phyloP scores from a whole-genome alignment of 2,329 filamentous ascomycete species.

The Sarocladium strictum region DNA sequence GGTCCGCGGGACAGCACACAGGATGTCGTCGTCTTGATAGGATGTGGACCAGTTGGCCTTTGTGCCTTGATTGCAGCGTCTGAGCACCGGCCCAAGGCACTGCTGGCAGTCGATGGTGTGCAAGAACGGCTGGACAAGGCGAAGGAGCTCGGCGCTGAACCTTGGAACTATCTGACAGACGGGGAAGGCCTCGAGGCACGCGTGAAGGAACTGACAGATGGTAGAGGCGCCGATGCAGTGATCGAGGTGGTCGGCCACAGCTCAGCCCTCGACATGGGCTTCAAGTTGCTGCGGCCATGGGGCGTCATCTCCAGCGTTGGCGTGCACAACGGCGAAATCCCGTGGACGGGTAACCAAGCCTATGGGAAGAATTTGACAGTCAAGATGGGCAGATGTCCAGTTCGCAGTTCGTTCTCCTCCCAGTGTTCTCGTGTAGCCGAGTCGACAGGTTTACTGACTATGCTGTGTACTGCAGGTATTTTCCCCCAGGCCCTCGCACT shows the following conservation, averaged over 20 bases:
- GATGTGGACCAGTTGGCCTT: not conserved
- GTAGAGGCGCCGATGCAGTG: constrained; percentile 75
- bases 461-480: constrained; percentile 22
- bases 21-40: not conserved
- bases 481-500: constrained; percentile 9
- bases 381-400: constrained; percentile 67
- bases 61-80: not conserved
- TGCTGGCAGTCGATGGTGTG: not conserved
- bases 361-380: constrained; percentile 60
- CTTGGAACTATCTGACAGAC: constrained; percentile 67
- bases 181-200: constrained; percentile 56
- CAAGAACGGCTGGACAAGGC: constrained; percentile 3
- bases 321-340: constrained; percentile 63
- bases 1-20: not conserved
- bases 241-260: constrained; percentile 68
- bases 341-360: constrained; percentile 55
- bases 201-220: constrained; percentile 66
- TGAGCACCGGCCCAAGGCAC: not conserved
- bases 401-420: constrained; percentile 44
- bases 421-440: not conserved
- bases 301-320: constrained; percentile 65
- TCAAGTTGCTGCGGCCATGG: constrained; percentile 58
- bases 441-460: not conserved
- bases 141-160: constrained; percentile 21
- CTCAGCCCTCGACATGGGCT: constrained; percentile 59